Evolutionary conservation across 495 filamentous ascomycete genomes (phyloP).

Genomic region (Penicillium goetzii): DNA sequence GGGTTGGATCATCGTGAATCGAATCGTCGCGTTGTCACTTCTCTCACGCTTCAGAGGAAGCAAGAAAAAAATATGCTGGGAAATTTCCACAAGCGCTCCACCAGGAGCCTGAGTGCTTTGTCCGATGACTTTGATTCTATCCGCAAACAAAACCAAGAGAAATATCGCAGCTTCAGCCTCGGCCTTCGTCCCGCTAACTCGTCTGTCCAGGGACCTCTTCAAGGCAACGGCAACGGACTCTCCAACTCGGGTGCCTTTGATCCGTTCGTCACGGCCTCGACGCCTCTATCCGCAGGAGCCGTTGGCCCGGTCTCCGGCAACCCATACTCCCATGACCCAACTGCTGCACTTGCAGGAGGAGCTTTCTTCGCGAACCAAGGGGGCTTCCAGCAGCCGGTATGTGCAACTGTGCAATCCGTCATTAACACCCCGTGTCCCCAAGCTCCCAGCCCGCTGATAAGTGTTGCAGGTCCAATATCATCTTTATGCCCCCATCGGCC

Average conservation of each 20-base stretch:
- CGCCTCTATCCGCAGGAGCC: slow-evolving; percentile 54
- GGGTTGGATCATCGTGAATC: neutral
- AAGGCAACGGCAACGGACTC: slow-evolving; percentile 47
- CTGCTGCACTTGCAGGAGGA: slow-evolving; percentile 51
- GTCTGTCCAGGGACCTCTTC: slow-evolving; percentile 39
- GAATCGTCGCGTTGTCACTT: neutral
- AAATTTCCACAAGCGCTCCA: slow-evolving; percentile 15
- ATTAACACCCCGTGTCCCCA: neutral
- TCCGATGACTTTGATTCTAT: slow-evolving; percentile 24
- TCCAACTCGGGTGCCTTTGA: slow-evolving; percentile 51
- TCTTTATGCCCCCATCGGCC: slow-evolving; percentile 86
- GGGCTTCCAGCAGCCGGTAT: slow-evolving; percentile 69
- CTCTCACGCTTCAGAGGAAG: neutral
- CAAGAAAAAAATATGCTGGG: slow-evolving; percentile 11
- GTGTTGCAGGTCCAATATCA: slow-evolving; percentile 76
- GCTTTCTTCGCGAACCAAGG: slow-evolving; percentile 60
- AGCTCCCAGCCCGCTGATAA: slow-evolving; percentile 8
- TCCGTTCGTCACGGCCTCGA: slow-evolving; percentile 61
- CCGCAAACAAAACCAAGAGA: neutral
- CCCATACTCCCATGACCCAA: slow-evolving; percentile 66
- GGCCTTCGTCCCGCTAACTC: slow-evolving; percentile 30
- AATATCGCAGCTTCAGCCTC: slow-evolving; percentile 14
- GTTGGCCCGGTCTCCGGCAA: slow-evolving; percentile 59
- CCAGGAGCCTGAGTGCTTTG: slow-evolving; percentile 28
- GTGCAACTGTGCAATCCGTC: slow-evolving; percentile 17